Base-by-base conservation (phyloP, 1,284 basidiomycete species). In the Coniferiporia weirii region DNA sequence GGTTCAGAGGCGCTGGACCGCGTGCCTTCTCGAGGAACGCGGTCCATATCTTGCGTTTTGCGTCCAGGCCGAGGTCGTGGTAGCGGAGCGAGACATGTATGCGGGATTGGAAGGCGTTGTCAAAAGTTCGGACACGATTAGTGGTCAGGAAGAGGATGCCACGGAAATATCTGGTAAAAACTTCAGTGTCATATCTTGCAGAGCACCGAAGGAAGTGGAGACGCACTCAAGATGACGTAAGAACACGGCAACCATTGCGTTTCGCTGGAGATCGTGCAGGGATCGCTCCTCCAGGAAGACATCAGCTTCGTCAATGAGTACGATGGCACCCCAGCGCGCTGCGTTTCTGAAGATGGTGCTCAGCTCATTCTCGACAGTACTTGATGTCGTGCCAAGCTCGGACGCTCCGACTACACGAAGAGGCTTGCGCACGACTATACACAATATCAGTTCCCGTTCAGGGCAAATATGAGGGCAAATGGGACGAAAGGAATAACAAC, bases 71-170 rank as follows among this genome's bases (percentile, higher is more conserved):
- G 49, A 85, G 78, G 56, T 82, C 76, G 53, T 71, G 70, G 74
- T 83, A 84, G 71, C 82, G 80, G 1, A 85, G 74, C 0, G 83
- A 81, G 60, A 85, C 79, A 66, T 84, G 82, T 64, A 84, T 84
- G 58, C 83, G 81, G 15, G 82, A 84, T 52, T 83, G 76, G 77
- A 86, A 87, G 12, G 84, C 84, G 64, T 82, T 80, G 67, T 86
- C 84, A 68, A 85, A 85, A 1, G 79, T 75, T 61, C 79, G 78
- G 52, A 86, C 78, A 36, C 84, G 78, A 66, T 85, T 86, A n/a
- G 84, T 86, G 20, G 85, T 85, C 48, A 87, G 74, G 76, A 87
- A 85, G 54, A 87, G 77, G 66, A 84, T 81, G 3, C 82, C 82
- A 45, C 79, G 78, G 70, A 70, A 51, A 27, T 56, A 55, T 46